Evolutionary conservation across 441 rosid genomes (phyloP), one percentile per base, ranked within the genome.

Genomic region (Jatropha podagrica): DNA sequence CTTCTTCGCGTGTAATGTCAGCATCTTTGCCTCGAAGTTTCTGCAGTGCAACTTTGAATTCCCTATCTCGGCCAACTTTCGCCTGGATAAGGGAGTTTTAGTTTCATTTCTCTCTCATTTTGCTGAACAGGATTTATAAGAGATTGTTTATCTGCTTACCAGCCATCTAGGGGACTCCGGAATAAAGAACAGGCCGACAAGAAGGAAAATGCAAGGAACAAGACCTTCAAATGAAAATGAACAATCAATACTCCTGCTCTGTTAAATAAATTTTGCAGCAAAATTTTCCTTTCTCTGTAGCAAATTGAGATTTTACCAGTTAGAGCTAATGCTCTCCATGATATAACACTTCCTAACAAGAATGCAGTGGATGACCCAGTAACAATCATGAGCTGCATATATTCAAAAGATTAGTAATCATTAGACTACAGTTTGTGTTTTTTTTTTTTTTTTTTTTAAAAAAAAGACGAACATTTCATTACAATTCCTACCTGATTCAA

Each of bases 131-230:
- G 11, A 49, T 15, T 1, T 32, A 13, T 62, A 55, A 32, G 46
- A 67, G 59, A 55, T 20, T 49, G 51, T 41, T 68, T 37, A 55
- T 54, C 65, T 65, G 51, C 76, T 83, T 85, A 95, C 99, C 88
- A 92, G 96, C 96, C 97, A 95, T 84, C 99, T 88, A 0, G 97
- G 99, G 17, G 99, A 93, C 75, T 93, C 98, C 0, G 97, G 99
- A 44, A 93, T 77, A 67, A 93, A 92, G 76, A 77, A 84, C 37
- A 93, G 83, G 32, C 98, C 99, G 76, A 76, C 78, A 65, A 93
- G 89, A 83, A 91, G 87, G 73, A 88, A 62, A 63, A 93, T 32
- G 83, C 97, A 93, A 0, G 99, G 99, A 68, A 83, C 69, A 72
- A 93, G 78, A 61, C 97, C 97, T 92, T 76, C 68, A 84, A 61